A percentile compares a stretch with the other conserved stretches of the same genome.
Evolutionary conservation across 2,329 filamentous ascomycete genomes (phyloP).

Genomic region (Trichoderma sp.): DNA sequence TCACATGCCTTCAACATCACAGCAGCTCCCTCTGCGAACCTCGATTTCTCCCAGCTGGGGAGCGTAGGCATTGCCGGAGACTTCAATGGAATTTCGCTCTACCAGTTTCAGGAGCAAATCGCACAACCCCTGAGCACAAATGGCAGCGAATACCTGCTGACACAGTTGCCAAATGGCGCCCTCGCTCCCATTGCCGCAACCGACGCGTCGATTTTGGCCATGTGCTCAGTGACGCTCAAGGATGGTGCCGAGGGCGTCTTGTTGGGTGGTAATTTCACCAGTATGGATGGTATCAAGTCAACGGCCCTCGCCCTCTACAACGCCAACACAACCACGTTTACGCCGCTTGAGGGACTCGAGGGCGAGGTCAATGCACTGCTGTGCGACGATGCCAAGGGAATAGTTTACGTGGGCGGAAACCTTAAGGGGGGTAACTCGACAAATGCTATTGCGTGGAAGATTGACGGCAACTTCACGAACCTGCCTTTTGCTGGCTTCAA

Average conservation of each 20-base stretch:
- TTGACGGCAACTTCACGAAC: conserved; percentile 67
- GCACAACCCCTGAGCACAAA: conserved; percentile 66
- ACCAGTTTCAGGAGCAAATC: conserved; percentile 78
- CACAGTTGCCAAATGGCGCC: conserved; percentile 79
- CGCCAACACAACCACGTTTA: conserved; percentile 66
- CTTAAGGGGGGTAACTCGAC: conserved; percentile 79
- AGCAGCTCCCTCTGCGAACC: conserved; percentile 63
- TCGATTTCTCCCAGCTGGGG: conserved; percentile 77
- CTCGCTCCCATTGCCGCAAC: conserved; percentile 72
- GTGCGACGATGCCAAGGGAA: conserved; percentile 73
- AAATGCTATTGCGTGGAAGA: conserved; percentile 83
- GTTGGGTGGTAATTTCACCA: conserved; percentile 94
- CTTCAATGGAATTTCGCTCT: conserved; percentile 88
- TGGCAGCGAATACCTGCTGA: conserved; percentile 77
- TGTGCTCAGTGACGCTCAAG: conserved; percentile 74
- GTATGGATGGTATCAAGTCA: conserved; percentile 72
- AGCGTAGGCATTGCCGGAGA: conserved; percentile 83
- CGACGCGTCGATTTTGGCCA: conserved; percentile 80
- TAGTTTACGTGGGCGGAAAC: conserved; percentile 87
- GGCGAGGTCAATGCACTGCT: conserved; percentile 80
- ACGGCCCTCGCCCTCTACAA: conserved; percentile 80
- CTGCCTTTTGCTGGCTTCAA: conserved; percentile 94
- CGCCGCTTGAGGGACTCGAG: conserved; percentile 73
- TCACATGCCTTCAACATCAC: conserved; percentile 57
- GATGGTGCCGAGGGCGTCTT: conserved; percentile 74